Conservation (phyloP, 1,284 basidiomycete genomes). For the Microbotryum violaceum region DNA sequence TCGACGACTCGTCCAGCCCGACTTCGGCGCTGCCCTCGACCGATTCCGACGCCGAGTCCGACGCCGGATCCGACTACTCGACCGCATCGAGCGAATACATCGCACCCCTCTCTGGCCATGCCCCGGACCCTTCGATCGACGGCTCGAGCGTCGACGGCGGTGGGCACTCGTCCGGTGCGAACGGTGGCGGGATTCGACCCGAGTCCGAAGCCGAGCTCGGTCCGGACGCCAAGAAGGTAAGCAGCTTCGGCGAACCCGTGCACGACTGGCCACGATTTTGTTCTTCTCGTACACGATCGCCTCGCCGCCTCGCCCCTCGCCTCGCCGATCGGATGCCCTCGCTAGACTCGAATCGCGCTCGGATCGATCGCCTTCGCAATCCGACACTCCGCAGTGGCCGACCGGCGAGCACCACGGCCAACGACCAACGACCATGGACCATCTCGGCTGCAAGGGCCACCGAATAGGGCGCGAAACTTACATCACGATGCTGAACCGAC, state of each 20-base stretch:
- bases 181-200: conserved; percentile 22
- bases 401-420: background rate
- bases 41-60: background rate
- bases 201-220: conserved; percentile 13
- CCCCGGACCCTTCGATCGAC: conserved; percentile 33
- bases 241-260: background rate
- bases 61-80: background rate
- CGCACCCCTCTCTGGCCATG: conserved; percentile 30
- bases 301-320: background rate
- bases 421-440: no score
- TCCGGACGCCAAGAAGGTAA: conserved; percentile 29
- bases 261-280: background rate
- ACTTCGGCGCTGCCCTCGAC: no score
- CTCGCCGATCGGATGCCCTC: no score
- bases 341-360: background rate
- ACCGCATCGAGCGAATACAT: conserved; percentile 18
- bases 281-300: background rate
- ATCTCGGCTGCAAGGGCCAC: background rate
- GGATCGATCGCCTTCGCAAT: background rate
- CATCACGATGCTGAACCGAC: background rate
- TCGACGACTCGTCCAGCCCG: no score
- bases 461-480: background rate
- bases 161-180: background rate
- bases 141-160: conserved; percentile 31
- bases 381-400: background rate